These are phyloP conservation scores for Neurospora crassa DNA, from an alignment of 2,329 filamentous ascomycete genomes.

Conservation along the genomic window DNA sequence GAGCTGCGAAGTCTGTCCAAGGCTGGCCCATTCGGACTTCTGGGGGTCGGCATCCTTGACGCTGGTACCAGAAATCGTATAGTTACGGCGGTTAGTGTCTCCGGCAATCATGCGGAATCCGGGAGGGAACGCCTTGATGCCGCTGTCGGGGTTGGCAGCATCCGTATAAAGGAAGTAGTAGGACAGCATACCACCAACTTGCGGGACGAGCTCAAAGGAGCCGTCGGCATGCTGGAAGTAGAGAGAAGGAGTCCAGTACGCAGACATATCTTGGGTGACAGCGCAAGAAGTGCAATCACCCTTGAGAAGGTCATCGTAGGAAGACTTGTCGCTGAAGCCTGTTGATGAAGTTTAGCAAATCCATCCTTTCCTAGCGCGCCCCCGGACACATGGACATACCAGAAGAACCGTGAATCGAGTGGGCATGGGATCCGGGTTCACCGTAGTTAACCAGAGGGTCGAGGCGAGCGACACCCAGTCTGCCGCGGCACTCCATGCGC, in stretches of 20 bases:
- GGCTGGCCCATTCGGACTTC: constrained; percentile 60
- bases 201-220: constrained; percentile 56
- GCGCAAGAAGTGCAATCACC: constrained; percentile 72
- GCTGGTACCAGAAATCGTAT: constrained; percentile 58
- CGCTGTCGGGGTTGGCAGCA: constrained; percentile 22
- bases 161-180: constrained; percentile 69
- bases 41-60: constrained; percentile 52
- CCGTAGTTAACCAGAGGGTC: constrained; percentile 67
- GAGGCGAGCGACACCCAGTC: constrained; percentile 59
- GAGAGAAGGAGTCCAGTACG: constrained; percentile 73
- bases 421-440: constrained; percentile 52
- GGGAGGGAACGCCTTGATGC: constrained; percentile 63
- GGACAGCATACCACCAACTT: constrained; percentile 78
- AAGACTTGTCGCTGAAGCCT: constrained; percentile 57
- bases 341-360: constrained; percentile 3
- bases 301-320: constrained; percentile 44
- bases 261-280: constrained; percentile 74
- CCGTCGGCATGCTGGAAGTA: constrained; percentile 68
- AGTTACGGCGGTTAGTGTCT: constrained; percentile 57
- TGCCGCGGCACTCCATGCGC: constrained; percentile 76
- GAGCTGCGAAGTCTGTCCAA: constrained; percentile 55
- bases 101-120: constrained; percentile 79
- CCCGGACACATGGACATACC: constrained; percentile 43
- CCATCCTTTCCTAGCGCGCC: not conserved
- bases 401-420: constrained; percentile 65